These are phyloP conservation scores for Xylaria digitata DNA, from an alignment of 2,329 filamentous ascomycete species.

Conservation along the genomic window DNA sequence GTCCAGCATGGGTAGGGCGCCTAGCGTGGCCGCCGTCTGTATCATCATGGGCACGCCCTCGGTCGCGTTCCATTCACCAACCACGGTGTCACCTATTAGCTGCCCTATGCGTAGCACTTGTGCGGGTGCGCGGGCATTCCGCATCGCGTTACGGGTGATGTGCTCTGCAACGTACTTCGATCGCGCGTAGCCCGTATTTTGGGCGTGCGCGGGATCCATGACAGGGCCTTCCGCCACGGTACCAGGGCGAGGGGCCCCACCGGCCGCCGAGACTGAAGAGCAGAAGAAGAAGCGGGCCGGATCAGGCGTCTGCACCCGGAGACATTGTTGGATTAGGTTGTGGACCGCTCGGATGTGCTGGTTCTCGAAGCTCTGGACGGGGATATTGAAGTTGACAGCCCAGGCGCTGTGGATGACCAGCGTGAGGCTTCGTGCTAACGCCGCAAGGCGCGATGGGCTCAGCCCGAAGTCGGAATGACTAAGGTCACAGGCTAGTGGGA, in stretches of 20 bases:
- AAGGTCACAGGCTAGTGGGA: conserved; percentile 56
- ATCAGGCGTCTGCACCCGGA: conserved; percentile 47
- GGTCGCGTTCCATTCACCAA: conserved; percentile 61
- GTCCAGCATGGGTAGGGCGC: conserved; percentile 58
- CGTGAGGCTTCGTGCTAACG: conserved; percentile 52
- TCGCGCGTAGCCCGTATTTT: conserved; percentile 63
- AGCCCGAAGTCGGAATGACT: conserved; percentile 56
- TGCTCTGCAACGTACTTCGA: conserved; percentile 62
- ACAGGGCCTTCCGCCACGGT: conserved; percentile 53
- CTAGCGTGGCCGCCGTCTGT: conserved; percentile 57
- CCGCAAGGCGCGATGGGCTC: conserved; percentile 40
- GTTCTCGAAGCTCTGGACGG: conserved; percentile 59
- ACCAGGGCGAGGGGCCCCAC: conserved; percentile 53
- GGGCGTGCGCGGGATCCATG: conserved; percentile 53
- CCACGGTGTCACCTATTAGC: conserved; percentile 59
- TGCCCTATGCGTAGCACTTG: conserved; percentile 57
- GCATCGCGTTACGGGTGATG: conserved; percentile 52
- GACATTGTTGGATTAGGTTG: conserved; percentile 58
- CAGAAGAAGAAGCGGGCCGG: conserved; percentile 58
- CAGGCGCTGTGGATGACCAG: conserved; percentile 63
- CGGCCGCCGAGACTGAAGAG: conserved; percentile 58
- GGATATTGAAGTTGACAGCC: conserved; percentile 67
- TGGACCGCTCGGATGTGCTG: conserved; percentile 58
- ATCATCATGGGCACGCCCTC: conserved; percentile 64
- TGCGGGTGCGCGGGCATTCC: conserved; percentile 49